Conservation (phyloP, 805 yeast genomes). For the Saitoella complicata region DNA sequence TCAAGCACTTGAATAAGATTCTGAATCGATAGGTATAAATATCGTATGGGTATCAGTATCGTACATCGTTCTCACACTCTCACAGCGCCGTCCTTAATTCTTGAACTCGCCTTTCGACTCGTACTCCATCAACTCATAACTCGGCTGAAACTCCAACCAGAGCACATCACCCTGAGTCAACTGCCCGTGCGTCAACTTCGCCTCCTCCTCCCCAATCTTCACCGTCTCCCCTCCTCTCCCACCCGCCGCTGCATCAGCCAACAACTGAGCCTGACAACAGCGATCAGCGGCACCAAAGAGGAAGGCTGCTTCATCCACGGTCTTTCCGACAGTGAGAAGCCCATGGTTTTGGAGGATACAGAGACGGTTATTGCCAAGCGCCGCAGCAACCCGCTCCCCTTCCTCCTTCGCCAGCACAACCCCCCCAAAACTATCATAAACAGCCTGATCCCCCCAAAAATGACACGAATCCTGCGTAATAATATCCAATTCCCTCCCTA, state of each 20-base stretch:
- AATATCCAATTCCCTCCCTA: background rate
- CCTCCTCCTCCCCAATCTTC: conserved; percentile 43
- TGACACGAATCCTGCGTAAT: conserved; percentile 67
- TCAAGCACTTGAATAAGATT: too few species aligned
- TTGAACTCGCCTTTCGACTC: background rate
- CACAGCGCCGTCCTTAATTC: too few species aligned
- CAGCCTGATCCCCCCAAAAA: conserved; percentile 49
- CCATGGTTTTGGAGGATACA: conserved; percentile 61
- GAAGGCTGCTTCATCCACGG: conserved; percentile 63
- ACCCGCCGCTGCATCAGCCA: conserved; percentile 38
- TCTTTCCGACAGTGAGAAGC: conserved; percentile 48
- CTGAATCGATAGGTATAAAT: too few species aligned
- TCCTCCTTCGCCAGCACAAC: conserved; percentile 55
- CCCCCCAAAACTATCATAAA: conserved; percentile 59
- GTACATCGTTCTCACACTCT: too few species aligned
- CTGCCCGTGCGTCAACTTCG: conserved; percentile 47
- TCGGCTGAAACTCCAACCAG: conserved; percentile 61
- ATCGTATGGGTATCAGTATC: too few species aligned
- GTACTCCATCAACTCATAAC: conserved; percentile 27
- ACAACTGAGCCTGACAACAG: conserved; percentile 47
- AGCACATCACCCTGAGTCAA: conserved; percentile 49
- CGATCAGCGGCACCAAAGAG: conserved; percentile 47
- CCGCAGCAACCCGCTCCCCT: conserved; percentile 43
- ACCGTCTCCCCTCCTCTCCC: conserved; percentile 27
- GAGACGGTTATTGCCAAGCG: conserved; percentile 40